These are phyloP conservation scores for Jatropha multifida DNA, from an alignment of 441 rosid genomes.

Conservation along the genomic window DNA sequence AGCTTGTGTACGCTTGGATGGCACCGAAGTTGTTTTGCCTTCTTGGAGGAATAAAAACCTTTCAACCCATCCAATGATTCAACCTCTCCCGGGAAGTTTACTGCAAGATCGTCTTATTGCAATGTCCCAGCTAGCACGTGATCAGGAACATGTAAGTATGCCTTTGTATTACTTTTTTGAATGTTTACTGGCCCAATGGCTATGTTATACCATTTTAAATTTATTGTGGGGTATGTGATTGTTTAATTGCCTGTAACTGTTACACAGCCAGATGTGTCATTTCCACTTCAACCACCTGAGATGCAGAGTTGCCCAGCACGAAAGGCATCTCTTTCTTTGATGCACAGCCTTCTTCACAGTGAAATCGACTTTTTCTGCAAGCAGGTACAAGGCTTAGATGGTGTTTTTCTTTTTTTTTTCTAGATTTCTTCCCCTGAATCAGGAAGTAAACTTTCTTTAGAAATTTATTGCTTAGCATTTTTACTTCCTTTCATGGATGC, in stretches of 20 bases:
- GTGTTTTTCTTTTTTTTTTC: slow-evolving; percentile 7
- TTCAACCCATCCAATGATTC: slow-evolving; percentile 72
- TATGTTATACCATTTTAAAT: slow-evolving; percentile 13
- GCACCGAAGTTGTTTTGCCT: slow-evolving; percentile 94
- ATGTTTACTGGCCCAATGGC: background rate
- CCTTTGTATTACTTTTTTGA: slow-evolving; percentile 4
- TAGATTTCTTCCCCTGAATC: slow-evolving; percentile 16
- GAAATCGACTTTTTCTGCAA: slow-evolving; percentile 92
- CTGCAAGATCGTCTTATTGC: slow-evolving; percentile 88
- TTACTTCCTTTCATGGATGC: slow-evolving; percentile 8
- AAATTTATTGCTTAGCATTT: slow-evolving; percentile 20
- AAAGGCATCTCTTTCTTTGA: slow-evolving; percentile 61
- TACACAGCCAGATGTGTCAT: slow-evolving; percentile 85
- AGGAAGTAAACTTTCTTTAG: background rate
- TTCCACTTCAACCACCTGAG: slow-evolving; percentile 83
- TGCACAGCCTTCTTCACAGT: slow-evolving; percentile 72
- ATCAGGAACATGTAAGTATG: slow-evolving; percentile 86
- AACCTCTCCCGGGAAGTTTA: slow-evolving; percentile 87
- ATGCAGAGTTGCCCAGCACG: slow-evolving; percentile 53
- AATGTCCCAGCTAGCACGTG: slow-evolving; percentile 85
- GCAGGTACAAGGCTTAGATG: slow-evolving; percentile 51
- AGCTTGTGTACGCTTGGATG: slow-evolving; percentile 60
- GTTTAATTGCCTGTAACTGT: slow-evolving; percentile 30
- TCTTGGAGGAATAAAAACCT: slow-evolving; percentile 93
- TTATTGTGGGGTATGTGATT: slow-evolving; percentile 13